These are phyloP conservation scores for Geranium brycei DNA, from an alignment of 345 rosid genomes.

Conservation along the genomic window DNA sequence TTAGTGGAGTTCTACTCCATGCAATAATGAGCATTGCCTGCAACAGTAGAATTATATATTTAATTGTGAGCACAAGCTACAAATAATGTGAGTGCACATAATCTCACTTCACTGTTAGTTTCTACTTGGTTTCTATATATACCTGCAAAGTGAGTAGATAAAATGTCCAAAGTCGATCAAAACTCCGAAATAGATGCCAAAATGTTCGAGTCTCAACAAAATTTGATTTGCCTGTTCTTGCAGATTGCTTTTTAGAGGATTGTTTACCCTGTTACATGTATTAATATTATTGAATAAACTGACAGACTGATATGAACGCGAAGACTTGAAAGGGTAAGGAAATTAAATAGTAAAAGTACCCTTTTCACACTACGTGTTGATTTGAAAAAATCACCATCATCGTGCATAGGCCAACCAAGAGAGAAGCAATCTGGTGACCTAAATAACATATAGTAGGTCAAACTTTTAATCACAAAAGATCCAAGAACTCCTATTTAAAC, in stretches of 20 bases:
- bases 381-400: conserved; percentile 80
- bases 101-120: background rate
- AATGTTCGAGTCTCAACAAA: conserved; percentile 84
- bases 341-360: conserved; percentile 14
- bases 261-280: conserved; percentile 41
- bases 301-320: background rate
- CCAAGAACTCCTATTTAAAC: background rate
- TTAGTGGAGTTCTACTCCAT: conserved; percentile 47
- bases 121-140: conserved; percentile 2
- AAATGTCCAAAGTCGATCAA: conserved; percentile 91
- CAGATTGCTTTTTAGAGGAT: conserved; percentile 25
- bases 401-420: conserved; percentile 99
- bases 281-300: conserved; percentile 6
- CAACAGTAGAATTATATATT: conserved; percentile 3
- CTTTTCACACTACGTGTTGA: conserved; percentile 46
- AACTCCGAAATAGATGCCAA: conserved; percentile 94
- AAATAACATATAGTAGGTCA: conserved; percentile 13
- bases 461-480: conserved; percentile 1
- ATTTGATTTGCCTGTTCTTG: conserved; percentile 83
- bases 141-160: conserved; percentile 83
- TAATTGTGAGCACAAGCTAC: background rate
- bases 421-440: conserved; percentile 96
- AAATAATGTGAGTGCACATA: conserved; percentile 10
- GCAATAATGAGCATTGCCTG: conserved; percentile 84
- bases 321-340: conserved; percentile 3